Evolutionary conservation across 768 basidiomycete species (phyloP).

Genomic region (Tylopilus subfusipes): DNA sequence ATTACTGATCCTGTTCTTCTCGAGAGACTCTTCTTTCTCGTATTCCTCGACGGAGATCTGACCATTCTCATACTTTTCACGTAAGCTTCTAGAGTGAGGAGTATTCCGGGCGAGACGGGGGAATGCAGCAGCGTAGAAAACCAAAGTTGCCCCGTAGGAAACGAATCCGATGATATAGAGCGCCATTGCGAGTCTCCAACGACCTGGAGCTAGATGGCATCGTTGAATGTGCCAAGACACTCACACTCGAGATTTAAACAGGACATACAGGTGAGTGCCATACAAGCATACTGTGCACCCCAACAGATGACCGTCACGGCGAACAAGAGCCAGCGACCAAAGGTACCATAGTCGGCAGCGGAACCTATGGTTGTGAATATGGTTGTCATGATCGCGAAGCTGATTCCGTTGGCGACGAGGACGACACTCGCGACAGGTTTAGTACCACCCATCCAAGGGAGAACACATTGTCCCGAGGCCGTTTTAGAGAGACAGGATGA

Average conservation of each 20-base stretch:
- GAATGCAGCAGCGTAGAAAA: slow-evolving; percentile 77
- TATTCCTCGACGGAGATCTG: slow-evolving; percentile 50
- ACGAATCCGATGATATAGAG: slow-evolving; percentile 79
- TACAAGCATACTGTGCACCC: slow-evolving; percentile 75
- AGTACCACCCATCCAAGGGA: slow-evolving; percentile 72
- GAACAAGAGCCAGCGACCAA: slow-evolving; percentile 75
- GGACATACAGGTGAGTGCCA: slow-evolving; percentile 65
- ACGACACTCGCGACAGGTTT: slow-evolving; percentile 74
- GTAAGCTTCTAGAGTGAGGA: slow-evolving; percentile 51
- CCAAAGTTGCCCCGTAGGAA: slow-evolving; percentile 74
- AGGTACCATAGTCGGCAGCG: slow-evolving; percentile 37
- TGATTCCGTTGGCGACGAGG: slow-evolving; percentile 71
- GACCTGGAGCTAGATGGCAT: slow-evolving; percentile 47
- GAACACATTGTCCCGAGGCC: slow-evolving; percentile 70
- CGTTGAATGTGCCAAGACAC: not conserved
- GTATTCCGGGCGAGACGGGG: slow-evolving; percentile 82
- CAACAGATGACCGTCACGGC: slow-evolving; percentile 71
- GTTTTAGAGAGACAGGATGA: slow-evolving; percentile 57
- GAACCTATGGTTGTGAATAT: slow-evolving; percentile 77
- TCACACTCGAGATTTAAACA: not conserved
- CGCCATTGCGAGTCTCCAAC: slow-evolving; percentile 76
- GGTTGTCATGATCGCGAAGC: slow-evolving; percentile 79
- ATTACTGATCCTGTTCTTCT: slow-evolving; percentile 81
- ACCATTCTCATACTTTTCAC: slow-evolving; percentile 54
- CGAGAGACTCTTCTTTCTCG: slow-evolving; percentile 71